phyloP scores from a whole-genome alignment of 1,284 basidiomycete species.

The Fistulina hepatica region DNA sequence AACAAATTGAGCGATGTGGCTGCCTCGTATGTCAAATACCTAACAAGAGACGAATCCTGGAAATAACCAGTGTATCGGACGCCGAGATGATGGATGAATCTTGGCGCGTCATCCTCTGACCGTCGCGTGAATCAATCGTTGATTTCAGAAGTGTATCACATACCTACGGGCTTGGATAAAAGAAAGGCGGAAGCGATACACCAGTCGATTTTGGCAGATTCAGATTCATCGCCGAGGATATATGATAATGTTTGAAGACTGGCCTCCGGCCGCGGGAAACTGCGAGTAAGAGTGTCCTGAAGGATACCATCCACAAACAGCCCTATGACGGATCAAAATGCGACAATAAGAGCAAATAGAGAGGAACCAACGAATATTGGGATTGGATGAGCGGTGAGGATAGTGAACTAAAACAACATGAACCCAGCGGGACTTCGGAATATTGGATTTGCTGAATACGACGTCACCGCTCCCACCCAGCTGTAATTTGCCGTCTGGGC shows the following conservation, averaged over 20 bases:
- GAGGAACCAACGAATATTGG: conserved; percentile 46
- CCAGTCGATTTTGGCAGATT: conserved; percentile 44
- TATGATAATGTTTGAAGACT: conserved; percentile 31
- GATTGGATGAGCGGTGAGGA: conserved; percentile 41
- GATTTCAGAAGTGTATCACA: conserved; percentile 8
- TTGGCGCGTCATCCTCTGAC: conserved; percentile 51
- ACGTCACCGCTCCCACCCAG: conserved; percentile 30
- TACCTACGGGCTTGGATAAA: conserved; percentile 49
- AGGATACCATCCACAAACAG: conserved; percentile 63
- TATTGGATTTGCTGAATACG: conserved; percentile 33
- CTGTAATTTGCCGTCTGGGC: conserved; percentile 45
- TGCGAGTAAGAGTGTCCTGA: conserved; percentile 47
- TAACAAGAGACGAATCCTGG: conserved; percentile 50
- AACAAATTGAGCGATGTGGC: conserved; percentile 68
- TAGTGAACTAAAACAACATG: conserved; percentile 57
- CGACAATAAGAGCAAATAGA: not conserved
- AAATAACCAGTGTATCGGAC: conserved; percentile 65
- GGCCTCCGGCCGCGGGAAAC: conserved; percentile 44
- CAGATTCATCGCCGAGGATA: conserved; percentile 39
- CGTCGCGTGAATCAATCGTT: conserved; percentile 5
- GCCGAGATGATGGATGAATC: conserved; percentile 65
- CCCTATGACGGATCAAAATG: conserved; percentile 30
- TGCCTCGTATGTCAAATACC: conserved; percentile 70
- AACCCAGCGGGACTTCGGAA: conserved; percentile 52
- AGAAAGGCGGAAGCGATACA: conserved; percentile 59